These are phyloP conservation scores for Chaetomium cochliodes DNA, from an alignment of 495 filamentous ascomycete genomes.

Conservation along the genomic window DNA sequence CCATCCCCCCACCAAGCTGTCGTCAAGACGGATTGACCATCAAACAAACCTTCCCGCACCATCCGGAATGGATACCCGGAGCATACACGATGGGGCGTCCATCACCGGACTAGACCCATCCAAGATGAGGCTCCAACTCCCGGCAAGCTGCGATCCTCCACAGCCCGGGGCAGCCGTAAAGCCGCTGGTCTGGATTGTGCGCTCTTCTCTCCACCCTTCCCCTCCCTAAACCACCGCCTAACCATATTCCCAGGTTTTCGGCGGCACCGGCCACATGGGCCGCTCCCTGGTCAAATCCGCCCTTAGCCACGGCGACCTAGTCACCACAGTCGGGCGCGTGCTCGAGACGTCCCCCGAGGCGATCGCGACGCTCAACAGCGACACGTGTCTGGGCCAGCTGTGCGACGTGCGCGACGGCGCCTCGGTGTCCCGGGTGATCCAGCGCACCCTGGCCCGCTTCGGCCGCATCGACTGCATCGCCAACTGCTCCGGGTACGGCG, in stretches of 20 bases:
- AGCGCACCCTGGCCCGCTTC: constrained; percentile 66
- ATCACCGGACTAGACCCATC: constrained; percentile 29
- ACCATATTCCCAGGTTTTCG: constrained; percentile 66
- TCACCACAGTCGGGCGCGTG: constrained; percentile 82
- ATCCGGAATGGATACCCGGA: constrained; percentile 30
- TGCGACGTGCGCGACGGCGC: constrained; percentile 85
- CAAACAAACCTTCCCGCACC: neutral
- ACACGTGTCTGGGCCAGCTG: constrained; percentile 73
- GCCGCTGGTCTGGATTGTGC: constrained; percentile 79
- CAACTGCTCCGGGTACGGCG: constrained; percentile 89
- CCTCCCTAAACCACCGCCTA: neutral
- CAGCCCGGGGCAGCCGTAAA: constrained; percentile 67
- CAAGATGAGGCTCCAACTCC: constrained; percentile 54
- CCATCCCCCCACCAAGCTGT: too few species aligned
- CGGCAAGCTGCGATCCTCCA: constrained; percentile 76
- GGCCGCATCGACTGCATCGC: constrained; percentile 84
- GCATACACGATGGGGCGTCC: constrained; percentile 28
- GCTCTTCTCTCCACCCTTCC: constrained; percentile 27
- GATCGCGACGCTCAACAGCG: constrained; percentile 62
- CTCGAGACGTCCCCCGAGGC: constrained; percentile 71
- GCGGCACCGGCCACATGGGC: constrained; percentile 93
- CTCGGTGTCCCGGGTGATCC: constrained; percentile 70
- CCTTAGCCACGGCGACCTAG: constrained; percentile 79
- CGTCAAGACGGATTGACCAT: neutral
- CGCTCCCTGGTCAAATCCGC: constrained; percentile 80